Evolutionary conservation across 495 filamentous ascomycete species (phyloP), one percentile per base, ranked within the genome.

Genomic region (Xylaria intraflava): DNA sequence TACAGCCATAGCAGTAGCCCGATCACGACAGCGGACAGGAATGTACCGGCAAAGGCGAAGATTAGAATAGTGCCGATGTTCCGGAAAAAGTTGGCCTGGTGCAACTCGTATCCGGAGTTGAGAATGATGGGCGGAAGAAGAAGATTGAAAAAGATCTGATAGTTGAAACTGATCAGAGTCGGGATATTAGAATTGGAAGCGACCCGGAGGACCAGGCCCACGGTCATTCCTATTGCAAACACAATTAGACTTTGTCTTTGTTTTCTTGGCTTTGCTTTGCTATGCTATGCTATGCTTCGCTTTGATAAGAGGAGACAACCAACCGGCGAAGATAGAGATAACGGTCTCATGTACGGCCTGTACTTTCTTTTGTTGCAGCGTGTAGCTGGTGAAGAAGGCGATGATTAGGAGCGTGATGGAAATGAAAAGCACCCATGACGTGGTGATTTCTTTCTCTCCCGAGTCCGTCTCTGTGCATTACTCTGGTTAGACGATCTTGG

Each of bases 61-160:
- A 93, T 96, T 49, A 98, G 77, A 58, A 98, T 98, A 2, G 90
- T 94, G 38, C 93, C 94, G 55, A 97, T 95, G 65, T 97, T 95
- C 48, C 94, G 88, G 68, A 97, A 97, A 75, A 97, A 97, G 72
- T 97, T 97, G 51, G 86, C 89, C 72, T 98, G 93, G 68, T 98
- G 93, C 33, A 98, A 70, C 70, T 98, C 93, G 73, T 97, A 98
- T 36, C 93, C 93, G 29, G 91, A 96, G 31, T 90, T 91, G 38
- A 98, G 78, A 68, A 98, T 98, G 64, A 98, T 98, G 7, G 93
- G 93, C 30, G 93, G 93, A 27, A 98, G 84, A 35, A 98, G 85
- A 50, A 98, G 83, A 69, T 97, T 98, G 76, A 98, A 98, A 77
- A 98, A 98, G 70, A 96, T 91, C 63, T 96, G 90, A 69, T 97